phyloP scores from a whole-genome alignment of 495 filamentous ascomycete species.

The Hypoxylon subgilvum region DNA sequence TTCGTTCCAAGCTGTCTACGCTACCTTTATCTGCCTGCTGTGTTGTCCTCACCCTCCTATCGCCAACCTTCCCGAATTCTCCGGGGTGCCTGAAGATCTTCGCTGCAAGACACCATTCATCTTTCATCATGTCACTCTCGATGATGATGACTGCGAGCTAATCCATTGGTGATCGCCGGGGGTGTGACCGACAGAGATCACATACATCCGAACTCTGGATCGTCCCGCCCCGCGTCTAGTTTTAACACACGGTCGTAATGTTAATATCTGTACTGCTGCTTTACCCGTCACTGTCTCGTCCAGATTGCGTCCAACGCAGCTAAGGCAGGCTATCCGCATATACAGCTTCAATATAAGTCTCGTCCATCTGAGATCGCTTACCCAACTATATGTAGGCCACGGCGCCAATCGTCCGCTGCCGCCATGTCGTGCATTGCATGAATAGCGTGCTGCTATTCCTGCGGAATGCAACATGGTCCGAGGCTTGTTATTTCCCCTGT shows the following conservation, averaged over 20 bases:
- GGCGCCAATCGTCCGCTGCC: conserved; percentile 35
- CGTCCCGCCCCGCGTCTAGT: conserved; percentile 10
- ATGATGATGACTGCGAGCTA: conserved; percentile 3
- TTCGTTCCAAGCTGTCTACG: conserved; percentile 7
- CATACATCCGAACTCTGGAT: conserved; percentile 30
- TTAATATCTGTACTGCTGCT: conserved; percentile 21
- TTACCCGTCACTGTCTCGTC: conserved; percentile 22
- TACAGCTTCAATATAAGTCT: conserved; percentile 30
- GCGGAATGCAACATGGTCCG: conserved; percentile 33
- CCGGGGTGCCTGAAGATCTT: conserved; percentile 44
- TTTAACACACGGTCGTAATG: conserved; percentile 17
- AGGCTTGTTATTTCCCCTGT: conserved; percentile 37
- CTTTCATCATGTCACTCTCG: conserved; percentile 12
- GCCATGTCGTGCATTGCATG: conserved; percentile 40
- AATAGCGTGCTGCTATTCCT: conserved; percentile 22
- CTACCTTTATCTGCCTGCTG: conserved; percentile 11
- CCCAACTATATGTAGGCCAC: conserved; percentile 30
- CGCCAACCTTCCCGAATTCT: conserved; percentile 38
- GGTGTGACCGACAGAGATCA: conserved; percentile 19
- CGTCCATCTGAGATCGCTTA: conserved; percentile 35
- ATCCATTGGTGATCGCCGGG: conserved; percentile 28
- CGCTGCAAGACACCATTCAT: conserved; percentile 37
- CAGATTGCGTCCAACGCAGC: conserved; percentile 7
- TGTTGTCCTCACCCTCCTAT: conserved; percentile 28
- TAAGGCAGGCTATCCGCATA: conserved; percentile 24